Conservation (phyloP, 2,329 filamentous ascomycete species). For the Didymella arachidicola region DNA sequence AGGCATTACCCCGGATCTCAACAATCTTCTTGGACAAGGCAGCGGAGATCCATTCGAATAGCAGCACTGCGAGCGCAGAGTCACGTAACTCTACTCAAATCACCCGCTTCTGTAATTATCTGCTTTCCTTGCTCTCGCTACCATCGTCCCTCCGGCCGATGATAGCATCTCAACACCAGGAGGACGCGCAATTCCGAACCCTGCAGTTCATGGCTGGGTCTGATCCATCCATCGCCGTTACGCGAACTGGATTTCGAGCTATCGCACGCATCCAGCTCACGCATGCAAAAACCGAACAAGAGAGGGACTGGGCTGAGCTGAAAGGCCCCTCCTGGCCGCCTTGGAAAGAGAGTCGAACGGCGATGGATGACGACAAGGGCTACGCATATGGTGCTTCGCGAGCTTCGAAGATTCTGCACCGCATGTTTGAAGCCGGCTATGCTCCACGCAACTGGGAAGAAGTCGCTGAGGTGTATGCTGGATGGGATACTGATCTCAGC, state of each 20-base stretch:
- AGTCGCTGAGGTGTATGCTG: constrained; percentile 62
- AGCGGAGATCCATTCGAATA: constrained; percentile 24
- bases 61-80: neutral
- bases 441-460: constrained; percentile 60
- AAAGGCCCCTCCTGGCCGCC: constrained; percentile 70
- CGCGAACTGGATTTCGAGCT: constrained; percentile 64
- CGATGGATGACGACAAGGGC: constrained; percentile 66
- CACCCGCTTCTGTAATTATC: constrained; percentile 58
- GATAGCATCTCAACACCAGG: constrained; percentile 57
- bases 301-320: constrained; percentile 65
- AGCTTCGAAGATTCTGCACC: constrained; percentile 62
- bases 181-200: constrained; percentile 65
- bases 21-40: constrained; percentile 38
- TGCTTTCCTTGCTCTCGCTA: constrained; percentile 58
- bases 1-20: constrained; percentile 44
- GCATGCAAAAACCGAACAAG: constrained; percentile 63
- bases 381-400: constrained; percentile 65
- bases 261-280: constrained; percentile 65
- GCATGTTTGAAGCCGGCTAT: constrained; percentile 69
- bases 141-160: constrained; percentile 60
- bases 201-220: constrained; percentile 65
- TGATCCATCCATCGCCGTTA: constrained; percentile 63
- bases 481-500: constrained; percentile 69
- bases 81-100: constrained; percentile 23
- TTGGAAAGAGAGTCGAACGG: constrained; percentile 68